Evolutionary conservation across 495 filamentous ascomycete species (phyloP).

Genomic region (Penicillium waksmanii): DNA sequence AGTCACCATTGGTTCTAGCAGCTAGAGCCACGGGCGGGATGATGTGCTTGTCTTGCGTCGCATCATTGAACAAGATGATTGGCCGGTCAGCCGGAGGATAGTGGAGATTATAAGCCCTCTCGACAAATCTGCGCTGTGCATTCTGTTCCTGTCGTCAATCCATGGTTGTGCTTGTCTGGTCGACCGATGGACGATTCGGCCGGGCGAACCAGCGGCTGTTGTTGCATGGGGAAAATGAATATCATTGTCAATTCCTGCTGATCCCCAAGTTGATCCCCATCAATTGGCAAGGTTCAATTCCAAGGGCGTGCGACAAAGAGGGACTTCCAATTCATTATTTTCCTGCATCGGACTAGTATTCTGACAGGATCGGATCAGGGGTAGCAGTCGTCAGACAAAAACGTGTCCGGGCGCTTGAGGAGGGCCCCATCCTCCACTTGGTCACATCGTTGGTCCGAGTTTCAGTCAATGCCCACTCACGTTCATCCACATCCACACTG

Average conservation of each 20-base stretch:
- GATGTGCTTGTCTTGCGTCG: conserved; percentile 35
- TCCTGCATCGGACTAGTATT: neutral
- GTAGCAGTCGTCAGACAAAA: conserved; percentile 23
- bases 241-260: neutral
- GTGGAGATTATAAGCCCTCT: conserved; percentile 14
- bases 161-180: conserved; percentile 11
- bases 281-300: neutral
- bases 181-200: conserved; percentile 3
- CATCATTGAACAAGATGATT: conserved; percentile 17
- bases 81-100: conserved; percentile 23
- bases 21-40: conserved; percentile 39
- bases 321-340: neutral
- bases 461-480: conserved; percentile 21
- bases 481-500: neutral
- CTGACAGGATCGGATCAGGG: conserved; percentile 5
- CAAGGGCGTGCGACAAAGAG: neutral
- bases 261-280: neutral
- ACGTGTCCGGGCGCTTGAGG: conserved; percentile 24
- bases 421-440: conserved; percentile 15
- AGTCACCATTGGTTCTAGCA: conserved; percentile 36
- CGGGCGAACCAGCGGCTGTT: conserved; percentile 4
- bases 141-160: conserved; percentile 19
- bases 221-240: conserved; percentile 1
- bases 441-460: conserved; percentile 14
- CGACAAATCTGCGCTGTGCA: conserved; percentile 13